Evolutionary conservation across 2,329 filamentous ascomycete species (phyloP).

Genomic region (Fusarium sterilihyphosum): DNA sequence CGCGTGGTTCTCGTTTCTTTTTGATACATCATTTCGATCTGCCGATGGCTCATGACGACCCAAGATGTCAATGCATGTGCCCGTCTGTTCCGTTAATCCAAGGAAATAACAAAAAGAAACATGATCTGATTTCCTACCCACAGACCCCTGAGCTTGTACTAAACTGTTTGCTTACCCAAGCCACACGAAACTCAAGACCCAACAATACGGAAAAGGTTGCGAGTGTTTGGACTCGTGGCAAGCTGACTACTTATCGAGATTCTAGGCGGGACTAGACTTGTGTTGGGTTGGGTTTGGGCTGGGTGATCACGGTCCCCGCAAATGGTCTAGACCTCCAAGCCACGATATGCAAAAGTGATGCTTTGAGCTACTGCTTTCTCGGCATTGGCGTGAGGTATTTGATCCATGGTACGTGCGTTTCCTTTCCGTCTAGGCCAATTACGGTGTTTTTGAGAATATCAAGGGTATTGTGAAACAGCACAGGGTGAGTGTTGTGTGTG

Average conservation of each 20-base stretch:
- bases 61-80: background rate
- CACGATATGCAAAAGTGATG: background rate
- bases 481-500: background rate
- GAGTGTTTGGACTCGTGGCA: background rate
- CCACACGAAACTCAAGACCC: background rate
- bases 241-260: background rate
- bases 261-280: background rate
- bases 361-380: background rate
- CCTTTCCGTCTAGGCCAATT: background rate
- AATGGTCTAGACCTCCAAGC: constrained; percentile 30
- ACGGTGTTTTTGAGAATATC: background rate
- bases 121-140: background rate
- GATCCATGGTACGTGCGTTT: background rate
- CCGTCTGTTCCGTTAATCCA: background rate
- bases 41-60: background rate
- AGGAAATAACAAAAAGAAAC: background rate
- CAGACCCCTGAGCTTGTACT: background rate
- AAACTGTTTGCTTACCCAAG: background rate
- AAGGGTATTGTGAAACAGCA: background rate
- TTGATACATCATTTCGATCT: background rate
- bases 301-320: constrained; percentile 18
- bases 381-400: background rate
- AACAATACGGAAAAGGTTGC: background rate
- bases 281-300: background rate
- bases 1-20: background rate